Evolutionary conservation across 257 asterid species (phyloP).

Genomic region (Asclepias syriaca): DNA sequence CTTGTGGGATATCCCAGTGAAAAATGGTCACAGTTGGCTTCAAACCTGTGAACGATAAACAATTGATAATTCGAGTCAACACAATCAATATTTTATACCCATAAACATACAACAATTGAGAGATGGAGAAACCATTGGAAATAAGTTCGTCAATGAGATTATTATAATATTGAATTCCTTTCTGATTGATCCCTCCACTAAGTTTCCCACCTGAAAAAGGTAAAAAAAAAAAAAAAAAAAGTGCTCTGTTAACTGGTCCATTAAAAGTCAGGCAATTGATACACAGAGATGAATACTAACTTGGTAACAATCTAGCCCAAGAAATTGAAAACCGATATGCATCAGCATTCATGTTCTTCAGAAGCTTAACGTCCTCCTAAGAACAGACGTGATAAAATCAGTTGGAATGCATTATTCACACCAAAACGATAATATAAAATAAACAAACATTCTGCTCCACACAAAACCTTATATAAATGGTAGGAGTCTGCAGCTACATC

Average conservation of each 20-base stretch:
- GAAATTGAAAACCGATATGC: neutral
- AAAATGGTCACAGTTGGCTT: neutral
- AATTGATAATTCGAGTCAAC: no score
- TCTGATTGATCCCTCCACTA: neutral
- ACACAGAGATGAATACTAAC: neutral
- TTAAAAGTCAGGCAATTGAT: neutral
- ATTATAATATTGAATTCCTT: neutral
- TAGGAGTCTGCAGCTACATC: neutral
- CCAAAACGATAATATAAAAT: neutral
- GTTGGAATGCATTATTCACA: neutral
- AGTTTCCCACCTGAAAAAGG: neutral
- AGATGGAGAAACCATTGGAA: neutral
- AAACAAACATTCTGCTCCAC: neutral
- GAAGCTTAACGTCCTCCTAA: neutral
- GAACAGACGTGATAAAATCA: neutral
- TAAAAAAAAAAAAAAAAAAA: no score
- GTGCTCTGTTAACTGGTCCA: no score
- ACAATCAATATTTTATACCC: no score
- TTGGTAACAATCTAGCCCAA: constrained; percentile 1
- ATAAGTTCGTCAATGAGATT: neutral
- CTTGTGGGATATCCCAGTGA: constrained; percentile 3
- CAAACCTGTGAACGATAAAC: neutral
- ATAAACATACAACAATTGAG: no score
- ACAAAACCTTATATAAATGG: neutral
- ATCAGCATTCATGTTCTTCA: neutral